Evolutionary conservation across 148 eudicot genomes (phyloP).

Genomic region (Oxyria digyna): DNA sequence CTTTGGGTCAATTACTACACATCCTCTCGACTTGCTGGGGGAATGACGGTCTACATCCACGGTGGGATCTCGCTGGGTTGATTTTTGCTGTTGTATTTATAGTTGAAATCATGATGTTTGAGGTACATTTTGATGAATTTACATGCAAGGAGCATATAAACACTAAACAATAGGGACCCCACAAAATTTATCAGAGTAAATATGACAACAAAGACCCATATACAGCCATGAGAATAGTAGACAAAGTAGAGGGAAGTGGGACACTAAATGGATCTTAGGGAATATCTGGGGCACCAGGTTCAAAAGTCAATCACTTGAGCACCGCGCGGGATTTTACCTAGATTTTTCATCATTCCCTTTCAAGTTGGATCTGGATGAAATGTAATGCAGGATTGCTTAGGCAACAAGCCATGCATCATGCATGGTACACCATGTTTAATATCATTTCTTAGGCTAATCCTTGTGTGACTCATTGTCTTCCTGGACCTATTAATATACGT

Average conservation of each 20-base stretch:
- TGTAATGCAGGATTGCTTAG: not conserved
- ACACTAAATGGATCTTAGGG: not conserved
- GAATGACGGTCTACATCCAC: too few species aligned
- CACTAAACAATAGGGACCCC: not conserved
- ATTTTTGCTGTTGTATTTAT: not conserved
- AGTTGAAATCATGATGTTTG: not conserved
- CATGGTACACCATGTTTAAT: too few species aligned
- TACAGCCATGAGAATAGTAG: not conserved
- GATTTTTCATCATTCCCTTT: not conserved
- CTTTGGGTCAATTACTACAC: too few species aligned
- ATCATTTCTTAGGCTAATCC: not conserved
- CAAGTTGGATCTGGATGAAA: too few species aligned
- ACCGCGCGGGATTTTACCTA: not conserved
- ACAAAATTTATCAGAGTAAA: not conserved
- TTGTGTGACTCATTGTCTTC: not conserved
- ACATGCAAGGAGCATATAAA: not conserved
- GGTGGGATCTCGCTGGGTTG: too few species aligned
- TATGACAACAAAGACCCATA: not conserved
- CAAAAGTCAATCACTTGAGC: not conserved
- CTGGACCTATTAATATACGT: not conserved
- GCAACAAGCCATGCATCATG: not conserved
- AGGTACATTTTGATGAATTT: not conserved
- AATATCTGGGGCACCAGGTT: not conserved
- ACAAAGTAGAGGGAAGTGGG: not conserved
- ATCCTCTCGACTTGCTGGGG: too few species aligned